Conservation (phyloP, 768 basidiomycete species). For the Galerina marginata region DNA sequence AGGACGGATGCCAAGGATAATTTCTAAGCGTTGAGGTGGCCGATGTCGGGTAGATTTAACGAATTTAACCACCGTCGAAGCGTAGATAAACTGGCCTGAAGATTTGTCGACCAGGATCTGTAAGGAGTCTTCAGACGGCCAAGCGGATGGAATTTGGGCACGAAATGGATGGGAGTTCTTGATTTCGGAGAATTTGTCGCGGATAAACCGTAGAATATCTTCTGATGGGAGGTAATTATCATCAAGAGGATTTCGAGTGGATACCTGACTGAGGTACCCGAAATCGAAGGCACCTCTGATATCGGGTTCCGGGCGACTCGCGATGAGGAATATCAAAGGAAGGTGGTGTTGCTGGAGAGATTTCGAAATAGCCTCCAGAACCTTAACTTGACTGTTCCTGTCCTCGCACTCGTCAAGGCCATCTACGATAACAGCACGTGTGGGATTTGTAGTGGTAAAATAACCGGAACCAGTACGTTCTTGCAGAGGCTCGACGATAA, state of each 20-base stretch:
- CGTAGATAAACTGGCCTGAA: too few species aligned
- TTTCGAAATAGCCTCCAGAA: not conserved
- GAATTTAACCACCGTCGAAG: too few species aligned
- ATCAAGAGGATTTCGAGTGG: too few species aligned
- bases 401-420: slow-evolving; percentile 6
- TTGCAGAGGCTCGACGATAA: not conserved
- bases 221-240: too few species aligned
- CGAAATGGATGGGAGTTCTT: too few species aligned
- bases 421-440: not conserved
- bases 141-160: too few species aligned
- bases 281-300: not conserved
- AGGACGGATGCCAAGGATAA: not conserved
- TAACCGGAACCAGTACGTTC: not conserved
- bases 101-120: too few species aligned
- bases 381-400: not conserved
- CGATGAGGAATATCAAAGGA: not conserved
- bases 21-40: not conserved
- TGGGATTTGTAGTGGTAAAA: not conserved
- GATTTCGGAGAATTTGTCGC: too few species aligned
- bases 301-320: slow-evolving; percentile 1
- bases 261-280: too few species aligned
- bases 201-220: too few species aligned
- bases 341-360: not conserved
- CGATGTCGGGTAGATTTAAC: too few species aligned
- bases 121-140: too few species aligned